Base-by-base conservation (phyloP, 23 red algal genomes). In the Gracilaria gracilis region DNA sequence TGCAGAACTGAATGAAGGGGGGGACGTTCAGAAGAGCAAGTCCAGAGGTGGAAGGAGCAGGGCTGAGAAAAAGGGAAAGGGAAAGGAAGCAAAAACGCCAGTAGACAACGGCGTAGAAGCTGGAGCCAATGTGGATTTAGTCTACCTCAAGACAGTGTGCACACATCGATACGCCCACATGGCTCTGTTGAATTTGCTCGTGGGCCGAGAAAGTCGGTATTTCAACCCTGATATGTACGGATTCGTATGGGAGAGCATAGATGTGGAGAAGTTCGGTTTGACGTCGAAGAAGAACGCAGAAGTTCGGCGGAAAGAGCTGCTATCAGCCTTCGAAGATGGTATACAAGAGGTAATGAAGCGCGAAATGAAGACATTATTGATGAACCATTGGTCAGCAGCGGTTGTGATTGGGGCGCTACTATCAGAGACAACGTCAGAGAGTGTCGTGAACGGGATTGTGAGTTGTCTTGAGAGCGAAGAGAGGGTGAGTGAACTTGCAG, bases 141-240 rank as follows among this genome's bases (percentile, higher is more conserved):
- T 32, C 2, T 87, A 81, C 36, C 37, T 94, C 55, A 46, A 34
- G 48, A 73, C 74, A 4, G n/a, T 90, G 7, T 88, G 86, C 57
- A 72, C 48, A 23, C 84, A 88, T 44, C 88, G 73, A 39, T 85
- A 90, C 29, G 83, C 61, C 17, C 76, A 79, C 19, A 82, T 95
- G 62, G 42, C 75, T 47, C 38, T 95, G 57, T 25, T 95, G 38
- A 88, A 80, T 65, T 42, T 95, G 25, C 72, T 95, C 44, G 79
- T 84, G 19, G 84, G 84, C n/a, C 15, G 79, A 61, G 66, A 89
- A 40, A 90, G 84, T 23, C 93, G 93, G 7, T 90, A 95, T 44
- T 95, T 95, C 54, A 88, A 95, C 71, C 93, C 93, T 24, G 77
- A 82, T 33, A 42, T 84, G 62, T 95, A 90, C 27, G 84, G 85